Percentiles rank a stretch among this genome's conserved stretches.
Conservation (phyloP, 306 rosid genomes). For the Gleditsia sinensis region DNA sequence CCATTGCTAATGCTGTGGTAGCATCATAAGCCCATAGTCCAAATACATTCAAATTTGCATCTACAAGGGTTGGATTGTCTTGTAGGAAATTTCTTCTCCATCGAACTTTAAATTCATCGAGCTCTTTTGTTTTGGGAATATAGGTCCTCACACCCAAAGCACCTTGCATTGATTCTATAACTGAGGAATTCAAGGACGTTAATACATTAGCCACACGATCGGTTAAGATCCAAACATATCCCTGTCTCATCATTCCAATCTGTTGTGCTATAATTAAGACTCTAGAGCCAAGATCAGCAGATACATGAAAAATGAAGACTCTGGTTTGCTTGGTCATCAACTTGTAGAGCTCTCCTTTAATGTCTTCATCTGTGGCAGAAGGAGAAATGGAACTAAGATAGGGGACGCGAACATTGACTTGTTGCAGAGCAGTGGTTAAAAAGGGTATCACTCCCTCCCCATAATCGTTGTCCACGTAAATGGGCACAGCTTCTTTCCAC, state of each 20-base stretch:
- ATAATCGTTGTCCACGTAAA: constrained; percentile 46
- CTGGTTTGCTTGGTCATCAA: constrained; percentile 50
- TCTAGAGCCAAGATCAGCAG: constrained; percentile 30
- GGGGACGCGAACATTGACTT: constrained; percentile 28
- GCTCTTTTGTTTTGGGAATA: constrained; percentile 34
- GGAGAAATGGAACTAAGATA: constrained; percentile 44
- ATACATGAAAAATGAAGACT: constrained; percentile 66
- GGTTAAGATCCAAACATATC: constrained; percentile 62
- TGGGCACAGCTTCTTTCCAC: constrained; percentile 56
- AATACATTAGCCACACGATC: constrained; percentile 34
- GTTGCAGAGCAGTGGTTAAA: constrained; percentile 48
- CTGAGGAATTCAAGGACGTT: constrained; percentile 15
- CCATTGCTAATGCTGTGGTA: constrained; percentile 56
- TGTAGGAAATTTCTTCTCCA: constrained; percentile 47
- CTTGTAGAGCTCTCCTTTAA: constrained; percentile 45
- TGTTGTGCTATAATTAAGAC: constrained; percentile 44
- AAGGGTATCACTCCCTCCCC: constrained; percentile 53
- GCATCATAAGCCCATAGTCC: constrained; percentile 75
- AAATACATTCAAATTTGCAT: constrained; percentile 33
- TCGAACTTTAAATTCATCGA: constrained; percentile 38
- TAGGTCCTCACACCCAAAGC: constrained; percentile 53
- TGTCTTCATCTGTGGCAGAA: constrained; percentile 38
- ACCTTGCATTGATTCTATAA: constrained; percentile 54
- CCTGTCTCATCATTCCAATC: constrained; percentile 58
- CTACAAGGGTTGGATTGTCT: constrained; percentile 33